These are phyloP conservation scores for Saxophila tyrrhenica DNA, from an alignment of 495 filamentous ascomycete species.

Conservation along the genomic window DNA sequence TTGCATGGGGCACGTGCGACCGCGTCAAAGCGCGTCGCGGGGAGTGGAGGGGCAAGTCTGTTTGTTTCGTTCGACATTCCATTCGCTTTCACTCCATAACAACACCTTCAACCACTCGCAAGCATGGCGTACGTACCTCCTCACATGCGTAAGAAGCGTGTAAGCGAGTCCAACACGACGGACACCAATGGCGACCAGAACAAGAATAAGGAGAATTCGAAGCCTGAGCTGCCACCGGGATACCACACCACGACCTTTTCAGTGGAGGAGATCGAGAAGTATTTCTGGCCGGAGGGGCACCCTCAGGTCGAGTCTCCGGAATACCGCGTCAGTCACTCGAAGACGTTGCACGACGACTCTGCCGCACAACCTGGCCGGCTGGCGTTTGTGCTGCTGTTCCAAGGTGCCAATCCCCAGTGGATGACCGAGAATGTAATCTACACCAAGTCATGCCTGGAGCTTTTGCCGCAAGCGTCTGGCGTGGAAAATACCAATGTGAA, in stretches of 20 bases:
- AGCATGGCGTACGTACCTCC: too few relatives aligned
- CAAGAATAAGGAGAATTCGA: not conserved
- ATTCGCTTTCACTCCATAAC: too few relatives aligned
- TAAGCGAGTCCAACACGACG: not conserved
- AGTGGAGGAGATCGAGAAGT: conserved; percentile 4
- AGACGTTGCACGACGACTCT: conserved; percentile 13
- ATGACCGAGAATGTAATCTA: conserved; percentile 12
- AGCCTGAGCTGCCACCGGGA: not conserved
- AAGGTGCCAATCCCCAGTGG: conserved; percentile 16
- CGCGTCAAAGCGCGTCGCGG: too few relatives aligned
- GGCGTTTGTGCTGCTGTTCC: conserved; percentile 13
- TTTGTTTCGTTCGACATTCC: too few relatives aligned
- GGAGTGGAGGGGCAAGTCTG: too few relatives aligned
- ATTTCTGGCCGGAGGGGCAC: conserved; percentile 11
- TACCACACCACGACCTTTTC: not conserved
- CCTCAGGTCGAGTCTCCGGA: not conserved
- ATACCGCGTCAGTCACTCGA: not conserved
- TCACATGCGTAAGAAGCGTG: not conserved
- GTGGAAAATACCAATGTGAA: not conserved
- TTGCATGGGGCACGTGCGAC: too few relatives aligned
- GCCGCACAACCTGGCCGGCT: conserved; percentile 10
- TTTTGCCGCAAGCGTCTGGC: conserved; percentile 2
- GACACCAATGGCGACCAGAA: not conserved
- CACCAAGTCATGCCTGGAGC: conserved; percentile 13
- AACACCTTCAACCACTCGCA: too few relatives aligned